Base-by-base conservation (phyloP, 371 early-diverging fungal species). In the Mucor saturninus region DNA sequence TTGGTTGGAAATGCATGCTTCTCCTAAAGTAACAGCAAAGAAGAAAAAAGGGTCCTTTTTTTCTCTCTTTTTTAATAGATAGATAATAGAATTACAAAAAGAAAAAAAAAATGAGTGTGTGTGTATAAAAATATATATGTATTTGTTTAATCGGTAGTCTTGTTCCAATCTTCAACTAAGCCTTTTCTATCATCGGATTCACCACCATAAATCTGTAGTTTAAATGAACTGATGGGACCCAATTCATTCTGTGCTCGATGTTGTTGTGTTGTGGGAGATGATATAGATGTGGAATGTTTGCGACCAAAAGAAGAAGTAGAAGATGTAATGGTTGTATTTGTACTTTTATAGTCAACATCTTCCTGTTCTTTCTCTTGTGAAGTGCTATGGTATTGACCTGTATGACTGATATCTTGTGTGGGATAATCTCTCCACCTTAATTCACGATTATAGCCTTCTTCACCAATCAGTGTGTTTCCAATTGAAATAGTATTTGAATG, bases 241-340 rank as follows among this genome's bases (percentile, higher is more conserved):
- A 76, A 50, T 26, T 71, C 61, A 49, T 76, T 59, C 51, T 76
- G 73, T 48, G 67, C 73, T 50, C 76, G 52, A 37, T 69, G 75
- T 4, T 48, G 40, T 35, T 15, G 4, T 14, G 68, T 15, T 21
- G 53, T 29, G 10, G 45, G 35, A 21, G 43, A 42, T 35, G 61
- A 60, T 11, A 52, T 42, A 2, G 58, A 62, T 11, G 56, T 11
- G n/a, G 54, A 21, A 31, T 60, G 58, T 8, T 54, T 61, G 5
- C 58, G 57, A 35, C 43, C 54, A 51, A 54, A 54, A 1, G 54
- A 31, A 5, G 62, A 9, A 45, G 31, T 43, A n/a, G 35, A 35
- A 6, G 50, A 50, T 30, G 50, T 4, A 9, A 42, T 29, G 11
- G 55, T 55, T 11, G 55, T 55, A 2, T 21, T 28, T 31, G 14